Percentiles rank a stretch among this genome's conserved stretches.
Evolutionary conservation across 345 rosid genomes (phyloP).

Genomic region (Bruguiera sexangula): DNA sequence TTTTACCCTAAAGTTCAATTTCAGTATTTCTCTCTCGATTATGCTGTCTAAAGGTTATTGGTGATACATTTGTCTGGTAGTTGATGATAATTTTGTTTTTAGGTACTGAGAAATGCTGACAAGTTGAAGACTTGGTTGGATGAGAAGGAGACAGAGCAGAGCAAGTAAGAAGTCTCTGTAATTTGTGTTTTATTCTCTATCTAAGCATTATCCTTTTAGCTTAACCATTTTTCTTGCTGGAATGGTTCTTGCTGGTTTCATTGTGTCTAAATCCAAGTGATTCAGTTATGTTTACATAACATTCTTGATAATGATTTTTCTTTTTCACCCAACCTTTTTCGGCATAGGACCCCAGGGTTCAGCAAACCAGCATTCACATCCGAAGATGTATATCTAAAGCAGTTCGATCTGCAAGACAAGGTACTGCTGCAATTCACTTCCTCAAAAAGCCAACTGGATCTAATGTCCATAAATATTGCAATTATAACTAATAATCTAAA

Average conservation of each 20-base stretch:
- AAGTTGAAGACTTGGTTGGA: conserved; percentile 77
- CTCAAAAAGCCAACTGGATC: not conserved
- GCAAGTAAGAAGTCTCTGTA: conserved; percentile 47
- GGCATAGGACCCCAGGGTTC: conserved; percentile 51
- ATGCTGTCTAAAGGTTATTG: not conserved
- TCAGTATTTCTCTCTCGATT: not conserved
- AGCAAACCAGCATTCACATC: conserved; percentile 71
- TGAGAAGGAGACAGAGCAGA: conserved; percentile 78
- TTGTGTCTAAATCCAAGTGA: not conserved
- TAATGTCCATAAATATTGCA: not conserved
- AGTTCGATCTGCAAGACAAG: conserved; percentile 71
- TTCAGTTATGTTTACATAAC: not conserved
- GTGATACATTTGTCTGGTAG: not conserved
- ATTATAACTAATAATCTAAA: not conserved
- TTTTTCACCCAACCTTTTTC: not conserved
- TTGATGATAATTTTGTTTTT: conserved; percentile 4
- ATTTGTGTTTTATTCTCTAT: not conserved
- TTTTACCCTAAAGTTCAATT: conserved; percentile 6
- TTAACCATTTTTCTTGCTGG: not conserved
- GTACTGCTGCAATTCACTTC: conserved; percentile 29
- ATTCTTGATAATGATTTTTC: not conserved
- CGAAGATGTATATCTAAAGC: conserved; percentile 61
- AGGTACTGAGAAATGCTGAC: conserved; percentile 63
- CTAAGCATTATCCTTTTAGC: not conserved
- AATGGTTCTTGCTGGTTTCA: not conserved